Evolutionary conservation across 768 basidiomycete genomes (phyloP).

Genomic region (Calocybe indica): DNA sequence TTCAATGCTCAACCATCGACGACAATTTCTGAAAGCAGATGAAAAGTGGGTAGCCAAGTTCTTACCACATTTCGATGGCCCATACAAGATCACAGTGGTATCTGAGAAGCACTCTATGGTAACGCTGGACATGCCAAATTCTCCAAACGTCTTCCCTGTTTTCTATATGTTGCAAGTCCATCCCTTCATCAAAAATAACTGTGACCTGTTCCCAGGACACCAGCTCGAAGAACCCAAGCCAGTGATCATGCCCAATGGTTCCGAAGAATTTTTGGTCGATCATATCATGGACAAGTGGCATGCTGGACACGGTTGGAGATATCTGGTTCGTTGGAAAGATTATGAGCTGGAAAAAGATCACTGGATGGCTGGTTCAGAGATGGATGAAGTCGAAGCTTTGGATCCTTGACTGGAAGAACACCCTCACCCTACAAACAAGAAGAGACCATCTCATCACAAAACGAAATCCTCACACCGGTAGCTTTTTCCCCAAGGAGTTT

Average conservation of each 20-base stretch:
- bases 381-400: no score
- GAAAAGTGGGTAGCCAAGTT: no score
- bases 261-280: conserved; percentile 18
- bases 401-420: no score
- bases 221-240: conserved; percentile 4
- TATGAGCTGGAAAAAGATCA: conserved; percentile 16
- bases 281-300: conserved; percentile 19
- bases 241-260: conserved; percentile 18
- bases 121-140: conserved; percentile 17
- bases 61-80: no score
- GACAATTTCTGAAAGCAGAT: conserved; percentile 2
- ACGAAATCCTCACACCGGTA: no score
- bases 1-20: conserved; percentile 14
- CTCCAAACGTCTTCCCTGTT: no score
- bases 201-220: conserved; percentile 20
- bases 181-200: conserved; percentile 22
- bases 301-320: conserved; percentile 16
- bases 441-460: no score
- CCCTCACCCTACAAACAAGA: no score
- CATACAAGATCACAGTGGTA: not conserved
- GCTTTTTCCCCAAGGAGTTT: no score
- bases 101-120: not conserved
- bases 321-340: conserved; percentile 23
- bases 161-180: conserved; percentile 28
- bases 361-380: no score